These are phyloP conservation scores for Exidia glandulosa DNA, from an alignment of 768 basidiomycete genomes.

Conservation along the genomic window DNA sequence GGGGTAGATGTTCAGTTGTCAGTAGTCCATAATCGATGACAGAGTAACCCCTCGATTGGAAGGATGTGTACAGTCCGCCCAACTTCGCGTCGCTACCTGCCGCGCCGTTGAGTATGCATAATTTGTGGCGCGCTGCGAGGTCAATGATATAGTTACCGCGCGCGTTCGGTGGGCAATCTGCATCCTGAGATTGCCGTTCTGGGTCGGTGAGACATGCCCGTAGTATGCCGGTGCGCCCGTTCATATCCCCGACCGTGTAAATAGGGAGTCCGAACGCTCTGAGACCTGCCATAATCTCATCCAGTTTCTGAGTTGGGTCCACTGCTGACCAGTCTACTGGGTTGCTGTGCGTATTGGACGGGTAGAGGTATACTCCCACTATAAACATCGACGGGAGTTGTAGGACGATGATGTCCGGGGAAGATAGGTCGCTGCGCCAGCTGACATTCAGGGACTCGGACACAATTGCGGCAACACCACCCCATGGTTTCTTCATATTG, in stretches of 20 bases:
- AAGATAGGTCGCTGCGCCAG: background rate
- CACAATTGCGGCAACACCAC: background rate
- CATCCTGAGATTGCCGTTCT: background rate
- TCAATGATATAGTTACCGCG: background rate
- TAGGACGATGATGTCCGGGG: background rate
- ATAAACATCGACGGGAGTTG: background rate
- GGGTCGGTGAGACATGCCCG: background rate
- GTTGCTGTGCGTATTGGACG: background rate
- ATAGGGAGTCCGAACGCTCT: constrained; percentile 12
- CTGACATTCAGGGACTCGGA: background rate
- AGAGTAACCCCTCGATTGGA: background rate
- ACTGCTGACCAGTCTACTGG: background rate
- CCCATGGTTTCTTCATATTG: background rate
- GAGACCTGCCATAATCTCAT: constrained; percentile 18
- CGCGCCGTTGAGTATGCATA: background rate
- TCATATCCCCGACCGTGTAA: constrained; percentile 9
- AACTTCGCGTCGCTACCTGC: background rate
- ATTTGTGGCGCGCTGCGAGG: background rate
- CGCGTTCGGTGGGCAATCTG: too few relatives aligned
- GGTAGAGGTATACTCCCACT: background rate
- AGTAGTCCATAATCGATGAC: background rate
- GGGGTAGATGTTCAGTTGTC: background rate
- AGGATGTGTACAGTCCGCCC: background rate
- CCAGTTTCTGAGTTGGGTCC: constrained; percentile 16
- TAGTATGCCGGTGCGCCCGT: constrained; percentile 21